Base-by-base conservation (phyloP, 192 early-diverging fungal genomes). In the Dissophora globulifera region DNA sequence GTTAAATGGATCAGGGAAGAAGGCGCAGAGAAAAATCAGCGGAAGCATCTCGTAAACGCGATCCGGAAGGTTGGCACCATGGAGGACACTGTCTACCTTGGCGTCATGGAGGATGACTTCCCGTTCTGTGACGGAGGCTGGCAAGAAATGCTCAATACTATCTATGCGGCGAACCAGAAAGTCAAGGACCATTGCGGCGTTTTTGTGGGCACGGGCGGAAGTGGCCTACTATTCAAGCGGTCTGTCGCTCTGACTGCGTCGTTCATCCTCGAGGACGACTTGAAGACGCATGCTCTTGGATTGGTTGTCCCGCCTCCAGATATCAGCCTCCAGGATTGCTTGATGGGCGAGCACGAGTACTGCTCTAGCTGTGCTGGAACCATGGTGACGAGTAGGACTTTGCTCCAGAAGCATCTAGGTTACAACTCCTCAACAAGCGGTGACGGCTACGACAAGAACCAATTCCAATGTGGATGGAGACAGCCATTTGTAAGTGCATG, bases 401-500 rank as follows among this genome's bases (percentile, higher is more conserved):
- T 86, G 50, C 72, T 86, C 13, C 84, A 82, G 50, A 64, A 78
- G 43, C 85, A 86, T 76, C 79, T 86, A 54, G 85, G 85, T 19
- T 84, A 80, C 47, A 86, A 86, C 50, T 78, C 85, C 10, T 84
- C 83, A 13, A 84, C 79, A 6, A 86, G 85, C 48, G 51, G 67
- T 6, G 81, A 84, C 47, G 58, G 64, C 13, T 86, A 86, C 50
- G 69, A 76, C 35, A 79, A 80, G 58, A 69, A 80, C 50, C 79
- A 86, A 50, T 86, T 82, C 50, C 85, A 86, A 47, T 86, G 85
- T 62, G 83, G 83, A 13, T 86, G 85, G 85, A 69, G 85, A 48
- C 81, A 86, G 19, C 81, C 81, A 27, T 86, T 86, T 66, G 82
- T 83, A 80, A 83, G 84, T 83, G 30, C 5, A 51, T 43, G 35